These are phyloP conservation scores for Wickerhamiella azymoides DNA, from an alignment of 805 yeast genomes.

Conservation along the genomic window DNA sequence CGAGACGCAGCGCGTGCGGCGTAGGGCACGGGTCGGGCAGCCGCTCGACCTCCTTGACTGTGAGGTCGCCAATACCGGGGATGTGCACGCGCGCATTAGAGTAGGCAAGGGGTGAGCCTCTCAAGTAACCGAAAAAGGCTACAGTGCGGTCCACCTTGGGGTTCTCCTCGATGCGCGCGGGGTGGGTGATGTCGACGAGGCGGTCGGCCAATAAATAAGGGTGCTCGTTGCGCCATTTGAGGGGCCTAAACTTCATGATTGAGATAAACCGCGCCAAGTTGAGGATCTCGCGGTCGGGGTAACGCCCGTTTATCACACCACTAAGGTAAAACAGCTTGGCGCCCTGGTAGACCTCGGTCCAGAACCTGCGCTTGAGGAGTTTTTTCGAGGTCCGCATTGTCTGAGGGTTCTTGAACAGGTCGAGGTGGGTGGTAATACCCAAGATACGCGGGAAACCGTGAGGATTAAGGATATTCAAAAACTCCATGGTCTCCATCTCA, in stretches of 20 bases:
- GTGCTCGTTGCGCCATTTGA: conserved; percentile 98
- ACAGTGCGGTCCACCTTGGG: conserved; percentile 78
- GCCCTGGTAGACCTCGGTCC: conserved; percentile 99
- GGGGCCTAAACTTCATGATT: conserved; percentile 97
- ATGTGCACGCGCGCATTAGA: conserved; percentile 69
- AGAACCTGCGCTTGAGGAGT: conserved; percentile 79
- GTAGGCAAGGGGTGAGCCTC: conserved; percentile 74
- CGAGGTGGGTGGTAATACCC: conserved; percentile 92
- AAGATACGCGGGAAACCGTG: conserved; percentile 98
- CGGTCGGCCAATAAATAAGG: conserved; percentile 87
- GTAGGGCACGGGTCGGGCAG: conserved; percentile 99
- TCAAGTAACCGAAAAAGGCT: conserved; percentile 86
- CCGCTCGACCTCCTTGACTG: conserved; percentile 64
- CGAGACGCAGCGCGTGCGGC: conserved; percentile 74
- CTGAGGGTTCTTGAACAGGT: conserved; percentile 76
- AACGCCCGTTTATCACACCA: conserved; percentile 93
- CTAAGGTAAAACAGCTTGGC: conserved; percentile 89
- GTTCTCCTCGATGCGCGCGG: conserved; percentile 60
- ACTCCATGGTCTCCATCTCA: conserved; percentile 99
- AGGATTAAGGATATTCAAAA: conserved; percentile 86
- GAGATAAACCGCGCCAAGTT: conserved; percentile 84
- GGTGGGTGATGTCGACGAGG: conserved; percentile 88
- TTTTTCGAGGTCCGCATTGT: conserved; percentile 86
- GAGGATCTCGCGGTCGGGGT: conserved; percentile 91
- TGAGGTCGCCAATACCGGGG: conserved; percentile 89